Conservation (phyloP, 192 early-diverging fungal genomes). For the Rhizophagus prolifer region DNA sequence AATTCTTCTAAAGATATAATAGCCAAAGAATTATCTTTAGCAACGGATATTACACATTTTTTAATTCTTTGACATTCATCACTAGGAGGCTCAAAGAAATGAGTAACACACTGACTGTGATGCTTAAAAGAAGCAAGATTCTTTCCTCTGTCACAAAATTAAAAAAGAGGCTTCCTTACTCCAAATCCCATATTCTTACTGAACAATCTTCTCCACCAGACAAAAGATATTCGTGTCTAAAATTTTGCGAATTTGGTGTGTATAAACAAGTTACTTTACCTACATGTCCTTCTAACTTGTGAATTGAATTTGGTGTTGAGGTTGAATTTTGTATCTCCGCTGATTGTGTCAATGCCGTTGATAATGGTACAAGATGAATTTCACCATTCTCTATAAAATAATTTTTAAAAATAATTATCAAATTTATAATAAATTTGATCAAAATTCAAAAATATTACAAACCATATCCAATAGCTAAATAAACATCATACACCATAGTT, state of each 20-base stretch:
- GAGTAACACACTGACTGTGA: constrained; percentile 50
- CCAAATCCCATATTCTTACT: constrained; percentile 73
- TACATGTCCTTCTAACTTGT: constrained; percentile 47
- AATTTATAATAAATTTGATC: not conserved
- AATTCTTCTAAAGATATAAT: constrained; percentile 74
- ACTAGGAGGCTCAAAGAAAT: constrained; percentile 53
- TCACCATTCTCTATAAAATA: constrained; percentile 56
- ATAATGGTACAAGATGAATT: constrained; percentile 55
- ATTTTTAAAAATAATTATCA: not conserved
- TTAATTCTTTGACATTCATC: constrained; percentile 45
- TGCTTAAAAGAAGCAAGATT: constrained; percentile 60
- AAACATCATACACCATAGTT: constrained; percentile 50
- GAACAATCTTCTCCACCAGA: constrained; percentile 67
- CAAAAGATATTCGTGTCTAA: constrained; percentile 54
- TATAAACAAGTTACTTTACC: constrained; percentile 63
- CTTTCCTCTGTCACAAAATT: constrained; percentile 37
- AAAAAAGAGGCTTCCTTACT: constrained; percentile 47
- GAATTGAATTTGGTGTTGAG: not conserved
- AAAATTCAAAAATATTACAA: constrained; percentile 11
- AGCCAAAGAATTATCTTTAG: constrained; percentile 66
- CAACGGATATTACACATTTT: constrained; percentile 62
- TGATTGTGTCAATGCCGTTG: constrained; percentile 39
- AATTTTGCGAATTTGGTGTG: constrained; percentile 43
- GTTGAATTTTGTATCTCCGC: too few species aligned
- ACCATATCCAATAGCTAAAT: constrained; percentile 71